A percentile compares a stretch with the other conserved stretches of the same genome.
These are phyloP conservation scores for Teratosphaeriaceae sp. DNA, from an alignment of 2,329 filamentous ascomycete species.

Conservation along the genomic window DNA sequence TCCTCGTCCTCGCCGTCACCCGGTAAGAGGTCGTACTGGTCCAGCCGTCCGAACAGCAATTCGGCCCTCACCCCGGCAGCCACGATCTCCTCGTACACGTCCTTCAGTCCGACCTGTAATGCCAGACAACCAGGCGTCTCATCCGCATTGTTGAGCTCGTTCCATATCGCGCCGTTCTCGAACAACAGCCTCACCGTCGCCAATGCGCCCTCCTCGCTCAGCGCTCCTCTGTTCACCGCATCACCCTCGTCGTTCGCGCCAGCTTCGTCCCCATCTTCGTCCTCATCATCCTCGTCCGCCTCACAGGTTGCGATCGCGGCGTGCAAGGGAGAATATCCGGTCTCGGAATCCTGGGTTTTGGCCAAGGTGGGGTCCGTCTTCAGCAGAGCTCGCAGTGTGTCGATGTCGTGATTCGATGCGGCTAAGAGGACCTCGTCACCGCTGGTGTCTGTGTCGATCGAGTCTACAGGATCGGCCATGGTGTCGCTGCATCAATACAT, in stretches of 20 bases:
- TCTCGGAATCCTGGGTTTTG: conserved; percentile 75
- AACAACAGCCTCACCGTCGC: conserved; percentile 70
- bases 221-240: conserved; percentile 26
- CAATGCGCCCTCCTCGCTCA: conserved; percentile 52
- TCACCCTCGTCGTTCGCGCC: conserved; percentile 27
- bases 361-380: conserved; percentile 48
- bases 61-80: conserved; percentile 88
- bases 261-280: conserved; percentile 19
- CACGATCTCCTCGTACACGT: conserved; percentile 75
- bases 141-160: conserved; percentile 77
- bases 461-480: conserved; percentile 12
- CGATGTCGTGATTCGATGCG: conserved; percentile 60
- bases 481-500: not conserved
- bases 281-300: conserved; percentile 32
- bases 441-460: conserved; percentile 37
- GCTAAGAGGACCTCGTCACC: conserved; percentile 59
- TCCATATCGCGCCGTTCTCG: conserved; percentile 91
- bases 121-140: conserved; percentile 93
- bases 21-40: conserved; percentile 72
- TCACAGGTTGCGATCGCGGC: conserved; percentile 68
- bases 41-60: conserved; percentile 73
- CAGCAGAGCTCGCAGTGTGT: conserved; percentile 63
- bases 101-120: conserved; percentile 56
- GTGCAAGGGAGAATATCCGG: conserved; percentile 82
- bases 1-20: conserved; percentile 50